Evolutionary conservation across 306 rosid species (phyloP).

Genomic region (Quercus mongolica): DNA sequence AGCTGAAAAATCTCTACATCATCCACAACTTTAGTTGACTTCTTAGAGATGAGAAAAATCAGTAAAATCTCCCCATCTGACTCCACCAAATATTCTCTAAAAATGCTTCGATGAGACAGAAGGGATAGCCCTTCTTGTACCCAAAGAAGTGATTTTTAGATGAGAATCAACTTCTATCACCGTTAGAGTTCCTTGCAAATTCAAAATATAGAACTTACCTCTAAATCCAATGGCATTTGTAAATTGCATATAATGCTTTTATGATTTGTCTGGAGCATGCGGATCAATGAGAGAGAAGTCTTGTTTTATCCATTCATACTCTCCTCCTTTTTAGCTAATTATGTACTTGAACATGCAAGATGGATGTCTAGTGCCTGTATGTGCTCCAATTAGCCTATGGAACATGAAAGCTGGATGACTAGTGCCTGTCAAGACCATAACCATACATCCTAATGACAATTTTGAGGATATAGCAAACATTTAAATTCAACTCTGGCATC

Average conservation of each 20-base stretch:
- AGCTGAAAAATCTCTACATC: constrained; percentile 19
- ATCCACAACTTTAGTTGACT: constrained; percentile 15
- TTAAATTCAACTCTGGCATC: constrained; percentile 5
- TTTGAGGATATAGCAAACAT: constrained; percentile 14
- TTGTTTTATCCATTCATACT: constrained; percentile 22
- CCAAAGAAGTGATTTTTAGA: background rate
- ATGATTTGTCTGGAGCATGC: background rate
- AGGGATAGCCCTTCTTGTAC: constrained; percentile 15
- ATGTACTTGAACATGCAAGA: constrained; percentile 5
- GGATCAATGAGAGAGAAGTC: constrained; percentile 13
- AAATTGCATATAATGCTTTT: constrained; percentile 7
- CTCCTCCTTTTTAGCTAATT: background rate
- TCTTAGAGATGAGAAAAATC: constrained; percentile 13
- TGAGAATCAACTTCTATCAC: background rate
- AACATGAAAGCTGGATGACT: constrained; percentile 21
- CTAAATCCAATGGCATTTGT: constrained; percentile 22
- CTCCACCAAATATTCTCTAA: constrained; percentile 23
- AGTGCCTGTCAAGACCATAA: constrained; percentile 12
- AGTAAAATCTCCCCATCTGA: constrained; percentile 21
- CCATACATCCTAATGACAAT: background rate
- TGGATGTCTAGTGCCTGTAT: constrained; percentile 13
- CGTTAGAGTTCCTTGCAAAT: background rate
- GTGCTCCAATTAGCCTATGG: constrained; percentile 1
- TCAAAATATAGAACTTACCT: constrained; percentile 1
- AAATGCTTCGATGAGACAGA: constrained; percentile 17